Base-by-base conservation (phyloP, 2,329 filamentous ascomycete species). In the Pyricularia grisea region DNA sequence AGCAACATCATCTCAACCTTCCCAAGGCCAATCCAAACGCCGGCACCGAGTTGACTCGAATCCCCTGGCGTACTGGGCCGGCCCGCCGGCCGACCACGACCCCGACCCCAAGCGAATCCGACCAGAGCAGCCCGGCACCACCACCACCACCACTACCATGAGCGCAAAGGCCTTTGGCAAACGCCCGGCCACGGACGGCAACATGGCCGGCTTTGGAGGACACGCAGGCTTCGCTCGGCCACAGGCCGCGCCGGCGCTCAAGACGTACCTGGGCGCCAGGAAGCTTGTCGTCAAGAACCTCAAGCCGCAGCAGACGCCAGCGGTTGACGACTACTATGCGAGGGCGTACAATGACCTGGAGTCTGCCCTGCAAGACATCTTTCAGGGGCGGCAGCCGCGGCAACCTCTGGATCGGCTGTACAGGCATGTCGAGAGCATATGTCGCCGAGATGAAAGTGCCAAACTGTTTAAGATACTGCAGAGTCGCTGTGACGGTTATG, bases 211-310 rank as follows among this genome's bases (percentile, higher is more conserved):
- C 73, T 68, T 30, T 64, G 42, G 33, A 30, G 30, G 36, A 27
- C 36, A n/a, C 63, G 14, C 61, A 74, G 66, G 30, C 58, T 55
- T 68, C 67, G 66, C 20, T 61, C 33, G 73, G 20, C 67, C 67
- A 1, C 60, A 30, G 25, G 74, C 77, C 72, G 28, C 75, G 78
- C 25, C 79, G 81, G 23, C 36, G 66, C 67, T 92, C 76, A 91
- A 90, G 73, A 89, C 92, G 14, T 88, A 92, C 74, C 83, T 85
- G 12, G 93, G 93, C 36, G 89, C 92, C 25, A 94, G 91, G 83
- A 94, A 91, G 79, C 86, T 99, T 65, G 87, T 94, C n/a, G 92
- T 99, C 74, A 97, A 97, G 85, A 98, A 97, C 77, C 85, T 97
- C 72, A 88, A 90, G 70, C 60, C 86, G 1, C 11, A 36, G 27